Conservation (phyloP, 2,329 filamentous ascomycete species). For the Neocucurbitaria cava region DNA sequence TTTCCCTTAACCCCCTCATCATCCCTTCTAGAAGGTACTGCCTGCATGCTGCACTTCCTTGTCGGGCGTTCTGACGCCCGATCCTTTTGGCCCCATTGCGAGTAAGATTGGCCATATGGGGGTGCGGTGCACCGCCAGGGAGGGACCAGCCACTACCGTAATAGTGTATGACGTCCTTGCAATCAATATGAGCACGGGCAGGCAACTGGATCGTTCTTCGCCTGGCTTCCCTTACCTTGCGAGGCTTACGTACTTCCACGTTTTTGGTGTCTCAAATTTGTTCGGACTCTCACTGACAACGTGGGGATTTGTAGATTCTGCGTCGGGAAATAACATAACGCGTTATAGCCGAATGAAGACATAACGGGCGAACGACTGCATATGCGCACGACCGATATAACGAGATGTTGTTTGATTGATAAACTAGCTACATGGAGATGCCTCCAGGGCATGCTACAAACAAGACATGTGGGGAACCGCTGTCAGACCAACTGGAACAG, state of each 20-base stretch:
- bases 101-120: neutral
- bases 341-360: neutral
- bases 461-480: neutral
- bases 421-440: neutral
- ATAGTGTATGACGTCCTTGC: conserved; percentile 26
- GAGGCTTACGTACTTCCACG: conserved; percentile 14
- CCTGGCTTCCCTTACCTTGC: neutral
- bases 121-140: conserved; percentile 4
- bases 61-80: neutral
- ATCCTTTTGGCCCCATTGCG: neutral
- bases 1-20: conserved; percentile 1
- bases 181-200: conserved; percentile 6
- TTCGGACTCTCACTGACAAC: conserved; percentile 6
- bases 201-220: neutral
- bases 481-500: neutral
- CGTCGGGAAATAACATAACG: conserved; percentile 29
- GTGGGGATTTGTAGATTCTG: conserved; percentile 27
- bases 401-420: neutral
- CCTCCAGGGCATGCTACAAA: neutral
- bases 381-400: no score
- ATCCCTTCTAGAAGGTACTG: conserved; percentile 5
- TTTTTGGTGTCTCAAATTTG: conserved; percentile 5
- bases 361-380: neutral
- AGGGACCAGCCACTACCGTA: conserved; percentile 31
- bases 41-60: neutral